phyloP scores from a whole-genome alignment of 2,329 filamentous ascomycete genomes.

The Diaporthe australafricana region DNA sequence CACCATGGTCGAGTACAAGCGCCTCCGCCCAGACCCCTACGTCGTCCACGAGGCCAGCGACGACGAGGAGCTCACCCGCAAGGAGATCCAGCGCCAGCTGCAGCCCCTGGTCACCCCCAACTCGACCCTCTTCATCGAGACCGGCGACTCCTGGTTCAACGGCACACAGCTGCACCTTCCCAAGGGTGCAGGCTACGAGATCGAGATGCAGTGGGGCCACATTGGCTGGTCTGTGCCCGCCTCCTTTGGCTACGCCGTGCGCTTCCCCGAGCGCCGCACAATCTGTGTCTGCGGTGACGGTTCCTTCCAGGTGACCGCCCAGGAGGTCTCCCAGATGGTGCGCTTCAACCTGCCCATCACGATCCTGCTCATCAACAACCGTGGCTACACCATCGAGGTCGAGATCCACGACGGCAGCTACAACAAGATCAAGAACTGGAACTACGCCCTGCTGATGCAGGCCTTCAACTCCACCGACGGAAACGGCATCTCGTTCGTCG shows the following conservation, averaged over 20 bases:
- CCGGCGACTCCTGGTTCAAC: conserved; percentile 46
- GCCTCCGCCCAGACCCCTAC: conserved; percentile 41
- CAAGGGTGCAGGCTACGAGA: conserved; percentile 44
- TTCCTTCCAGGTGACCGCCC: conserved; percentile 51
- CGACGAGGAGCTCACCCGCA: conserved; percentile 41
- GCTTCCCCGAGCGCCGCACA: conserved; percentile 42
- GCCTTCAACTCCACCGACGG: conserved; percentile 43
- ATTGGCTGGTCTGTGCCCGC: conserved; percentile 46
- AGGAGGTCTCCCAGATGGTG: conserved; percentile 52
- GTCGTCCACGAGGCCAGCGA: conserved; percentile 37
- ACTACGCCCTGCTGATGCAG: conserved; percentile 44
- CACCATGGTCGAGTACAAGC: conserved; percentile 44
- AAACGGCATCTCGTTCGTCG: conserved; percentile 40
- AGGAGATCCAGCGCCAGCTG: conserved; percentile 43
- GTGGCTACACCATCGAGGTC: conserved; percentile 53
- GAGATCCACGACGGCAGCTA: conserved; percentile 51
- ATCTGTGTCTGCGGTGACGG: conserved; percentile 50
- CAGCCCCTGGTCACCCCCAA: conserved; percentile 40
- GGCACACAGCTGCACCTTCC: conserved; percentile 43
- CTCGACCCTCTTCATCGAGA: conserved; percentile 43
- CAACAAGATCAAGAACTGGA: conserved; percentile 49
- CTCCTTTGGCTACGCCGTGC: conserved; percentile 43
- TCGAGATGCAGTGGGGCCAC: conserved; percentile 47
- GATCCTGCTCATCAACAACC: conserved; percentile 51
- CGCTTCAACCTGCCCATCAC: conserved; percentile 46